Evolutionary conservation across 495 filamentous ascomycete species (phyloP).

Genomic region (Chaetomium cochliodes): DNA sequence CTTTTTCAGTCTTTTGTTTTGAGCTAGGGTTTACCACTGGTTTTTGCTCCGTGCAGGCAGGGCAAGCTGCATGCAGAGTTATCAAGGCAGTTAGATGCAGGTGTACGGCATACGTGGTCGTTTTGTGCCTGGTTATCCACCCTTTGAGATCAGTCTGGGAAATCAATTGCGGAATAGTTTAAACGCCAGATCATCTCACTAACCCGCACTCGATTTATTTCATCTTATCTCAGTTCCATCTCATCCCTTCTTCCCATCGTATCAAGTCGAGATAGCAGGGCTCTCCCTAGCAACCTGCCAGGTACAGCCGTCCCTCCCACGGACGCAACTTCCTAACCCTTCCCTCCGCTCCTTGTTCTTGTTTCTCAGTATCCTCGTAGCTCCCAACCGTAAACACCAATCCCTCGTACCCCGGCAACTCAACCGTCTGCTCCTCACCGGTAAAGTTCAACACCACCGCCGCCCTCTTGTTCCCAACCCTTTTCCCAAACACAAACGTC

Average conservation of each 20-base stretch:
- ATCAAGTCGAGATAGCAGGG: not conserved
- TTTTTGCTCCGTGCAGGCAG: not conserved
- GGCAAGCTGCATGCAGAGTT: not conserved
- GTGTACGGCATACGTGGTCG: not conserved
- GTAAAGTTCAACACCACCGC: conserved; percentile 40
- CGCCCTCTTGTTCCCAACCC: conserved; percentile 21
- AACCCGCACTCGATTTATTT: not conserved
- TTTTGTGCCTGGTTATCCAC: not conserved
- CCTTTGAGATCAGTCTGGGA: too few relatives aligned
- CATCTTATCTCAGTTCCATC: not conserved
- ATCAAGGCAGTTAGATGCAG: too few relatives aligned
- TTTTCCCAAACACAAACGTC: conserved; percentile 49
- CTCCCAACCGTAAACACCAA: conserved; percentile 31
- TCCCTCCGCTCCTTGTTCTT: conserved; percentile 15
- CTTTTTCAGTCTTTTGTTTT: conserved; percentile 3
- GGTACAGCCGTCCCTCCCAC: conserved; percentile 36
- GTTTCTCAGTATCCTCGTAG: conserved; percentile 25
- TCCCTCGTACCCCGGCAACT: conserved; percentile 23
- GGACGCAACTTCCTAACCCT: conserved; percentile 24
- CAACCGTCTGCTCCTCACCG: conserved; percentile 29
- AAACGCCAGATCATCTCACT: not conserved
- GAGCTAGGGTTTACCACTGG: not conserved
- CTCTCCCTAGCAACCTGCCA: conserved; percentile 13
- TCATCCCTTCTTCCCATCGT: not conserved
- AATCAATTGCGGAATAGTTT: not conserved